These are phyloP conservation scores for Trypanosomatidae sp. DNA, from an alignment of 208 protist genomes.

Conservation along the genomic window DNA sequence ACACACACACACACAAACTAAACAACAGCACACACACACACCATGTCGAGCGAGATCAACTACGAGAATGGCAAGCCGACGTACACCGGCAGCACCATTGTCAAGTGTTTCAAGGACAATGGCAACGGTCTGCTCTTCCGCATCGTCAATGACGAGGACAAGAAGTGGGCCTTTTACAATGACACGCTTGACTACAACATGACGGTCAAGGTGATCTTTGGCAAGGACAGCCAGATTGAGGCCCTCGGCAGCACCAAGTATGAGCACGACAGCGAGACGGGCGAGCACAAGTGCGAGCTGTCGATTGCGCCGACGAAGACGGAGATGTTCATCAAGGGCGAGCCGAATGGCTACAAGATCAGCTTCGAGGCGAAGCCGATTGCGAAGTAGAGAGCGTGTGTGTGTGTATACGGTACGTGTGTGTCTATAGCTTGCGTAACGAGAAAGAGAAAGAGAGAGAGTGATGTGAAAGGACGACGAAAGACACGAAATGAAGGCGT, in stretches of 20 bases:
- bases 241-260: constrained; percentile 40
- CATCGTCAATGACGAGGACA: constrained; percentile 58
- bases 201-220: constrained; percentile 55
- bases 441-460: too few relatives aligned
- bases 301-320: constrained; percentile 28
- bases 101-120: constrained; percentile 73
- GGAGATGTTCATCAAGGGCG: constrained; percentile 68
- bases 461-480: too few relatives aligned
- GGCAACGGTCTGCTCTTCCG: constrained; percentile 78
- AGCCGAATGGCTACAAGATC: constrained; percentile 73
- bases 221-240: constrained; percentile 52
- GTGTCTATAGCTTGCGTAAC: too few relatives aligned
- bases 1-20: neutral
- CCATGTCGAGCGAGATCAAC: constrained; percentile 5
- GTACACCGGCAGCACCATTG: constrained; percentile 28
- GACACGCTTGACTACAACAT: constrained; percentile 71
- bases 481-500: too few relatives aligned
- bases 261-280: constrained; percentile 22
- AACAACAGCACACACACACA: neutral
- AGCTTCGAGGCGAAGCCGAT: constrained; percentile 33
- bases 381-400: neutral
- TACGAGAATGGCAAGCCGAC: constrained; percentile 45
- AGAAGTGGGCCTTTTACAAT: constrained; percentile 80
- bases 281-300: constrained; percentile 54
- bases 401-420: too few relatives aligned